phyloP scores from a whole-genome alignment of 495 filamentous ascomycete species.

The Physcia stellaris region DNA sequence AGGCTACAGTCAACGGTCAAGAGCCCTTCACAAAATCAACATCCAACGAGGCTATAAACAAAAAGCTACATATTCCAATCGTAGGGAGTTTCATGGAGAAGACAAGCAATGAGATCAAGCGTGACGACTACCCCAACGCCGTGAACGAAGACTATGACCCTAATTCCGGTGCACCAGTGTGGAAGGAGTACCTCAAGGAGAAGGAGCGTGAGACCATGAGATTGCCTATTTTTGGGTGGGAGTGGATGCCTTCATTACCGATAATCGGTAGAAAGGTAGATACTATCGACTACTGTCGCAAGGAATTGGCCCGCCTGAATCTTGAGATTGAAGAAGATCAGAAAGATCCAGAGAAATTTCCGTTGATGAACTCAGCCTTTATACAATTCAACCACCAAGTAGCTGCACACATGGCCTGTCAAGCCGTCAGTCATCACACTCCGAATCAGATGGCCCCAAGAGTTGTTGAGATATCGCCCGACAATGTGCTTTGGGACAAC shows the following conservation, averaged over 20 bases:
- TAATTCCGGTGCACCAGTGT: constrained; percentile 56
- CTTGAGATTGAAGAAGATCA: constrained; percentile 90
- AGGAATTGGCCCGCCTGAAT: constrained; percentile 79
- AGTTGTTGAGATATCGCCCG: constrained; percentile 80
- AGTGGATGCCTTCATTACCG: constrained; percentile 73
- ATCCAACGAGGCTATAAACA: constrained; percentile 8
- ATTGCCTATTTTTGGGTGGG: constrained; percentile 61
- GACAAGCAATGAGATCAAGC: constrained; percentile 26
- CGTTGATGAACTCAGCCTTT: constrained; percentile 94
- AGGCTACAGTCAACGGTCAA: constrained; percentile 12
- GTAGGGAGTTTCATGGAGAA: too few species aligned
- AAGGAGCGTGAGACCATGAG: constrained; percentile 80
- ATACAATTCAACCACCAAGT: constrained; percentile 98
- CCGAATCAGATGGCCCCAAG: constrained; percentile 93
- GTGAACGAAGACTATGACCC: constrained; percentile 50
- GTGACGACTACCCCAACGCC: constrained; percentile 55
- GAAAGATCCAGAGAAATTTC: constrained; percentile 70
- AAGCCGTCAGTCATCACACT: constrained; percentile 79
- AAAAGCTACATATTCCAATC: too few species aligned
- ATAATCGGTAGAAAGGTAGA: constrained; percentile 84
- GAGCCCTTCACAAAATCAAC: constrained; percentile 8
- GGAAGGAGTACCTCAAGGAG: constrained; percentile 68
- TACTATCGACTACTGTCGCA: constrained; percentile 82
- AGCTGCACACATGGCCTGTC: constrained; percentile 95
- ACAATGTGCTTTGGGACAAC: constrained; percentile 95